Evolutionary conservation across 1,139 yeast species (phyloP).

Genomic region (Pichia sp.): DNA sequence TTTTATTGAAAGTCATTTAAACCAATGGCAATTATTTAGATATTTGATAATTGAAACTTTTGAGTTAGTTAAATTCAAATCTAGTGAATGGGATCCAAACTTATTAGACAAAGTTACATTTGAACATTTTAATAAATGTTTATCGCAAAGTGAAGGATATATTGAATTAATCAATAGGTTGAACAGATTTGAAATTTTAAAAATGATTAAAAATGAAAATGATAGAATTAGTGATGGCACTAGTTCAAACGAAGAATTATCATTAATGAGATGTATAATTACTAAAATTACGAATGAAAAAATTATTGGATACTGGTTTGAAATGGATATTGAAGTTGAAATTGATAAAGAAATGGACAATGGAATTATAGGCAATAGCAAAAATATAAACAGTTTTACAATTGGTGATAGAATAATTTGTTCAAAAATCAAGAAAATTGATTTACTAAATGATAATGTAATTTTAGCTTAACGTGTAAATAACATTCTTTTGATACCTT

Average conservation of each 20-base stretch:
- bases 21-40: conserved; percentile 31
- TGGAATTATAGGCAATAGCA: conserved; percentile 35
- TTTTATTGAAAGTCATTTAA: conserved; percentile 29
- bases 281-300: conserved; percentile 3
- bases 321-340: conserved; percentile 43
- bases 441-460: conserved; percentile 34
- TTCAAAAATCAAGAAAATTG: conserved; percentile 34
- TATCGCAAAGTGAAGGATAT: conserved; percentile 14
- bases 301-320: conserved; percentile 37
- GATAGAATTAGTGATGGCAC: conserved; percentile 13
- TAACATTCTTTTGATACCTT: background rate
- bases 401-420: conserved; percentile 42
- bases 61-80: conserved; percentile 3
- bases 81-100: conserved; percentile 9
- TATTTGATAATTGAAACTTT: conserved; percentile 11
- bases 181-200: conserved; percentile 9
- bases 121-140: conserved; percentile 10
- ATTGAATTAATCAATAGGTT: conserved; percentile 10
- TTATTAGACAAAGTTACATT: conserved; percentile 10
- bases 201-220: background rate
- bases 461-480: conserved; percentile 25
- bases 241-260: background rate
- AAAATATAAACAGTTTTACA: conserved; percentile 8
- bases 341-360: conserved; percentile 33
- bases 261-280: conserved; percentile 8